Base-by-base conservation (phyloP, 31 red algal genomes). In the Bonnemaisonia californica region DNA sequence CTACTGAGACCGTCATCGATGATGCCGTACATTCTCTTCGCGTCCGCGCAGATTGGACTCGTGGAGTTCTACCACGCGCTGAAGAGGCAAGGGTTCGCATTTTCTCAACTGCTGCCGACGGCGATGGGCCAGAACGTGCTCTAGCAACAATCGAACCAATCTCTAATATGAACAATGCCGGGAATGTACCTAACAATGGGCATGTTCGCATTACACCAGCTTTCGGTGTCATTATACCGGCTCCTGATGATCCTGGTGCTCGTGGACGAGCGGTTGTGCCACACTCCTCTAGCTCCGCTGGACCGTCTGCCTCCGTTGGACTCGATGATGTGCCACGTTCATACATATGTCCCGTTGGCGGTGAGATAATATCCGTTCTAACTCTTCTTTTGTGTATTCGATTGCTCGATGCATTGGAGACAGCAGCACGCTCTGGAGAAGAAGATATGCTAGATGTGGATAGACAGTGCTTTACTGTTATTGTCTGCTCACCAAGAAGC, bases 311-410 rank as follows among this genome's bases (percentile, higher is more conserved):
- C 2, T 56, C 81, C 4, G 68, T 74, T 23, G 89, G 81, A 33
- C 81, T 92, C 42, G 89, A 92, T 38, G 89, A 92, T 34, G 82
- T 92, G 41, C 89, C 89, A 23, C 81, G 89, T 68, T 72, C 74
- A 3, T 92, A 92, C 69, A 74, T 86, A 5, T 86, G 81, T 70
- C 89, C 89, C 5, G 81, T 86, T 39, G 81, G 89, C 0, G 81
- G 81, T 3, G 89, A 92, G 68, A 68, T 92, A 29, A 54, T 79
- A 11, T 92, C 89, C 11, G 74, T 81, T 41, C 76, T 92, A 12
- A 86, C 76, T 13, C 68, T 92, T 30, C 69, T 92, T 22, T 55
- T 86, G 24, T 92, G 81, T 31, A 63, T 85, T 74, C 89, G 89
- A 8, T 42, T 92, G 59, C 74, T 92, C 22, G 89, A 92, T 67